Evolutionary conservation across 2,329 filamentous ascomycete species (phyloP).

Genomic region (Arthrobotrys pseudoclavata): DNA sequence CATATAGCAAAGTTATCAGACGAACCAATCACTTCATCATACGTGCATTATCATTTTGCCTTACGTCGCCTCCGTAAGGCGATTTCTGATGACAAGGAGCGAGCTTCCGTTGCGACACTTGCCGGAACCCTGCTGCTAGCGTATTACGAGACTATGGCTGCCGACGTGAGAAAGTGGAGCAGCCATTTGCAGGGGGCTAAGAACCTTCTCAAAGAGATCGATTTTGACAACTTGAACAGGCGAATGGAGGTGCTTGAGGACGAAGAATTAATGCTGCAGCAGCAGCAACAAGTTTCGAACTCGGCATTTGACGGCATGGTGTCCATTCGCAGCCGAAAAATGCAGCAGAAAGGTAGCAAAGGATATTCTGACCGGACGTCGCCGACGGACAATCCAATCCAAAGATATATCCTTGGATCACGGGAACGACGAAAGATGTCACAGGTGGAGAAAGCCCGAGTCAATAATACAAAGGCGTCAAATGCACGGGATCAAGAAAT

Average conservation of each 20-base stretch:
- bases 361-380: conserved; percentile 33
- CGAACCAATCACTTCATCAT: conserved; percentile 80
- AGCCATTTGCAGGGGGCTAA: conserved; percentile 88
- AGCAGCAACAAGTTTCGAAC: conserved; percentile 33
- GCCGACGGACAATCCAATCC: conserved; percentile 45
- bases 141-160: conserved; percentile 94
- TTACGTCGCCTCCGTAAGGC: conserved; percentile 82
- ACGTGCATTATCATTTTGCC: conserved; percentile 92
- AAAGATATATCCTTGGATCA: conserved; percentile 55
- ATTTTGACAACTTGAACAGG: conserved; percentile 79
- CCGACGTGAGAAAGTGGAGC: conserved; percentile 95
- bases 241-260: conserved; percentile 76
- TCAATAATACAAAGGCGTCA: conserved; percentile 63
- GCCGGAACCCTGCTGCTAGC: conserved; percentile 87
- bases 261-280: conserved; percentile 64
- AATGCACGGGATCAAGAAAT: conserved; percentile 75
- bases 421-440: conserved; percentile 51
- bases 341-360: conserved; percentile 39
- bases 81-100: conserved; percentile 77
- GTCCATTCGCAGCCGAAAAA: conserved; percentile 43
- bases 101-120: conserved; percentile 83
- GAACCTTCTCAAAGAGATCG: conserved; percentile 84
- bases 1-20: conserved; percentile 87
- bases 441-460: conserved; percentile 40
- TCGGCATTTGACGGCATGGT: conserved; percentile 44